These are phyloP conservation scores for Cucurbita maxima DNA, from an alignment of 306 rosid species.

Conservation along the genomic window DNA sequence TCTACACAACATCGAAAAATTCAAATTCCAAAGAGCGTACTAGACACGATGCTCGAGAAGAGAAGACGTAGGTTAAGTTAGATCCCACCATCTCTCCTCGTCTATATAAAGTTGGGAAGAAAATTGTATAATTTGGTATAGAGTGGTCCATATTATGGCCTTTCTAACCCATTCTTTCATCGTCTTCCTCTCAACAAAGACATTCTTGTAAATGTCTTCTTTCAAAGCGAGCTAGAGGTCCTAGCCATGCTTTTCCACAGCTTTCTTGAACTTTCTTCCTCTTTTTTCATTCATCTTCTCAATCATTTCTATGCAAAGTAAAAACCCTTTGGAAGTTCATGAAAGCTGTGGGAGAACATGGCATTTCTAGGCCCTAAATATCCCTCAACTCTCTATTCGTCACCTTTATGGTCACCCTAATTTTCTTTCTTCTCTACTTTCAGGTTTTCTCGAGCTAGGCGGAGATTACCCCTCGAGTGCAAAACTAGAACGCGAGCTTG, in stretches of 20 bases:
- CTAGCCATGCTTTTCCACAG: conserved; percentile 25
- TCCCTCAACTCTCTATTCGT: too few species aligned
- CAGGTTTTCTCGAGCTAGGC: too few species aligned
- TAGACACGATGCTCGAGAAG: too few species aligned
- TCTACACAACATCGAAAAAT: too few species aligned
- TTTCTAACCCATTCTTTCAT: not conserved
- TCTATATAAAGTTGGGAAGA: conserved; percentile 2
- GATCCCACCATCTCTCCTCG: not conserved
- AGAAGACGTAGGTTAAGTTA: too few species aligned
- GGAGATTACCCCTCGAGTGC: too few species aligned
- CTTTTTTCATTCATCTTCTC: not conserved
- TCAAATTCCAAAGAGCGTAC: too few species aligned
- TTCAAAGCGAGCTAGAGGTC: not conserved
- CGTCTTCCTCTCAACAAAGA: not conserved
- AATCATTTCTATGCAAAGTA: not conserved
- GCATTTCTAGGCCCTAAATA: not conserved
- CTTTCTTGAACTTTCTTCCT: conserved; percentile 23
- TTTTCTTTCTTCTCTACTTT: too few species aligned
- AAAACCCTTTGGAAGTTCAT: conserved; percentile 7
- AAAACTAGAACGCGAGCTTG: too few species aligned
- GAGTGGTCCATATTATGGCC: conserved; percentile 1
- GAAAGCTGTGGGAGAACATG: conserved; percentile 24
- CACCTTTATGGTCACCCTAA: too few species aligned
- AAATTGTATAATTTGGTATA: not conserved
- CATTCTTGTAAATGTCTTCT: not conserved